Conservation (phyloP, 2,329 filamentous ascomycete genomes). For the Orbilia javanica region DNA sequence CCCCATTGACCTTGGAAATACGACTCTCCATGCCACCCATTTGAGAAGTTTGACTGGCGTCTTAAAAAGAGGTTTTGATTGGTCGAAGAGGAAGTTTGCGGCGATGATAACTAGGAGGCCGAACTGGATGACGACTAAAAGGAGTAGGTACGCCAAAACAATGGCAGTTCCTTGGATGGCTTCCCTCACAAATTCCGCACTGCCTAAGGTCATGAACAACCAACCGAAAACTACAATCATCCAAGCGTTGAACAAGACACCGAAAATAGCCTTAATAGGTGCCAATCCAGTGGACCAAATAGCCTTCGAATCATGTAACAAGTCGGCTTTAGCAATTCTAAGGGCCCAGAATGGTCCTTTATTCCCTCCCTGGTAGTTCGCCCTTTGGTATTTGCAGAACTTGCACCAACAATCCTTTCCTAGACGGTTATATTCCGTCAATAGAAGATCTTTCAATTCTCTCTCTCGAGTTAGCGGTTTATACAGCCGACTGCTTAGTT, state of each 20-base stretch:
- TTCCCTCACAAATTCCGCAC: not conserved
- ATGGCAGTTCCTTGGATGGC: too few species aligned
- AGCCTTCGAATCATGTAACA: not conserved
- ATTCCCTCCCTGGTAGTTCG: not conserved
- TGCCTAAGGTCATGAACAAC: not conserved
- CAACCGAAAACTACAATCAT: not conserved
- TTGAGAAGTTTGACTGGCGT: not conserved
- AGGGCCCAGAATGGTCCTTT: not conserved
- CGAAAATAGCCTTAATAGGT: not conserved
- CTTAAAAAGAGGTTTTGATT: not conserved
- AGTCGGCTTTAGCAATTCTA: not conserved
- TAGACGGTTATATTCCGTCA: conserved; percentile 19
- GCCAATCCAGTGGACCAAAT: not conserved
- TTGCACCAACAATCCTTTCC: conserved; percentile 12
- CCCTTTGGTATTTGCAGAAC: conserved; percentile 22
- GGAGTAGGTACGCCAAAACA: not conserved
- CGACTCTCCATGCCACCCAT: not conserved
- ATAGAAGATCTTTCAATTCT: conserved; percentile 13
- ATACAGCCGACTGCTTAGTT: not conserved
- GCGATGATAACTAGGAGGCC: not conserved
- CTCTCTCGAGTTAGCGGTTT: not conserved
- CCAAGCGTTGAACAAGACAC: not conserved
- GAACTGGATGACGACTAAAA: not conserved
- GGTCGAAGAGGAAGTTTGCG: not conserved
- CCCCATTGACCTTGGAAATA: not conserved